Evolutionary conservation across 495 filamentous ascomycete species (phyloP), one percentile per base, ranked within the genome.

Genomic region (Penicillium salamii): DNA sequence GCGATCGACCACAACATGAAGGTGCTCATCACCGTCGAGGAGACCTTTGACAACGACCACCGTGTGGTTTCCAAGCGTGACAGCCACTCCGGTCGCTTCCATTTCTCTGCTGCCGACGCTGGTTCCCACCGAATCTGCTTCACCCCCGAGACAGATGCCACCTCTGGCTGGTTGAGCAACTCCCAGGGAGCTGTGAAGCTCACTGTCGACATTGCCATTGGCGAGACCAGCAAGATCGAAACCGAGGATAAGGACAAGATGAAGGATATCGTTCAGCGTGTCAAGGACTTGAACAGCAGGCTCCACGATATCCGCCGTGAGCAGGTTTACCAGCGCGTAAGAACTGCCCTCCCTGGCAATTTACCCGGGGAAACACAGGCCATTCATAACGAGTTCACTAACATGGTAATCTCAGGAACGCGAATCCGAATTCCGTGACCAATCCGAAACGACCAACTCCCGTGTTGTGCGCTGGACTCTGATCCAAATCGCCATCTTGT

Each of bases 1-100:
- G 57, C 69, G 17, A 73, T 84, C 45, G 85, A 91, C 69, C 79
- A 84, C 54, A 80, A 80, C 60, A 74, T 97, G 53, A 84, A 78
- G 67, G 82, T 98, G 57, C 86, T 83, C 68, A 93, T 97, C 63
- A 91, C 89, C 14, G 93, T 98, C 48, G 90, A 95, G 55, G 95
- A 98, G 76, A 79, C 85, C 62, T 98, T 98, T 70, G 93, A 97
- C 82, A 93, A 96, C 71, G 89, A 97, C 77, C 93, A 98, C 79
- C 89, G 89, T 51, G 84, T 98, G 38, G 88, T 97, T 42, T 86
- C 84, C 52, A 90, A 95, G 71, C 84, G 86, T 55, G 90, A 90
- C 55, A 71, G 78, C 33, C 62, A 81, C 47, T 72, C 80, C 29
- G 95, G 93, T 53, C 87, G 87, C 60, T 97, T 97, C 79, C 97